Evolutionary conservation across 768 basidiomycete genomes (phyloP).

Genomic region (Amanita muscaria): DNA sequence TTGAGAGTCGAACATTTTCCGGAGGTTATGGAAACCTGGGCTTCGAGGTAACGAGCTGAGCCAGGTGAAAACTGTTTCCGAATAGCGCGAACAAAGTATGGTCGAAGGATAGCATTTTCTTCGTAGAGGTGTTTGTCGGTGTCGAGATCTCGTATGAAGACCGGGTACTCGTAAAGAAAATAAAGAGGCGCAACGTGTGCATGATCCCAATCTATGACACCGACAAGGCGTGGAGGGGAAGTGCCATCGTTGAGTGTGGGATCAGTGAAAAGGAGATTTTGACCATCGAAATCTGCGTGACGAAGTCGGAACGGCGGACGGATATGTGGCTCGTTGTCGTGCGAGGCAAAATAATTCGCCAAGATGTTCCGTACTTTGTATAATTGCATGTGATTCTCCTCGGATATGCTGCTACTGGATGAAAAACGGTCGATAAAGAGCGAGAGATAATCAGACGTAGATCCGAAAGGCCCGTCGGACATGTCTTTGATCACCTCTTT

Average conservation of each 20-base stretch:
- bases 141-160: not conserved
- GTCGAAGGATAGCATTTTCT: not conserved
- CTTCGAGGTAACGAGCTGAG: not conserved
- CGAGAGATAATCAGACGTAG: not conserved
- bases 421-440: not conserved
- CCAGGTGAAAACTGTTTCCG: not conserved
- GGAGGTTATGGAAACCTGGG: too few relatives aligned
- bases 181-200: not conserved
- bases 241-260: not conserved
- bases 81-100: not conserved
- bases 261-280: not conserved
- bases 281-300: not conserved
- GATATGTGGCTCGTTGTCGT: not conserved
- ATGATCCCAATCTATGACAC: not conserved
- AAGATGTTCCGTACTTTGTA: not conserved
- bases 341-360: not conserved
- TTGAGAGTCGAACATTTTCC: too few relatives aligned
- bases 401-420: not conserved
- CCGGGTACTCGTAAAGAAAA: not conserved
- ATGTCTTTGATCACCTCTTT: not conserved
- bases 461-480: not conserved
- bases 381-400: not conserved
- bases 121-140: not conserved
- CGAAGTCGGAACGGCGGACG: not conserved
- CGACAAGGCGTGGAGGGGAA: not conserved